Percentiles rank a stretch among this genome's conserved stretches.
phyloP scores from a whole-genome alignment of 176 grass and related monocot species.

The Aegilops tauschii region DNA sequence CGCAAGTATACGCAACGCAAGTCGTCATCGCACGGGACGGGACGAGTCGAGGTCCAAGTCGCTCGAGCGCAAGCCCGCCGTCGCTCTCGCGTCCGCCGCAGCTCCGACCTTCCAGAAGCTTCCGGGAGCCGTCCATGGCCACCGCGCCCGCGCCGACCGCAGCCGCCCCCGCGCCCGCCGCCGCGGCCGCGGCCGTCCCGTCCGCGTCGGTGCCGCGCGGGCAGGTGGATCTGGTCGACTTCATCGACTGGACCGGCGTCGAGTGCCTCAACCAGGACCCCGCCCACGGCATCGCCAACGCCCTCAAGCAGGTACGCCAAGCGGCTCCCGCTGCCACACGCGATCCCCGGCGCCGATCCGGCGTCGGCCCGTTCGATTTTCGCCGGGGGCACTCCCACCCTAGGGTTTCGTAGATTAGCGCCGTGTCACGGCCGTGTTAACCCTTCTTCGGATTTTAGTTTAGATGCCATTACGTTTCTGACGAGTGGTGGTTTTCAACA shows the following conservation, averaged over 20 bases:
- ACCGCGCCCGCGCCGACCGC: constrained; percentile 13
- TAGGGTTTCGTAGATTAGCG: constrained; percentile 30
- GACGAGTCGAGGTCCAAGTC: neutral
- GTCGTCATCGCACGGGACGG: neutral
- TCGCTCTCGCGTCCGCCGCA: neutral
- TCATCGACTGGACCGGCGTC: constrained; percentile 95
- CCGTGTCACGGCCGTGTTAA: neutral
- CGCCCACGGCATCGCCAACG: constrained; percentile 61
- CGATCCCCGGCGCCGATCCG: neutral
- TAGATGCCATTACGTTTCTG: neutral
- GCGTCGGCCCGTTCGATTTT: neutral
- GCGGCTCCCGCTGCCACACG: too few species aligned
- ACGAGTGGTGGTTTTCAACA: constrained; percentile 36
- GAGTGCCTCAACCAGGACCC: constrained; percentile 97
- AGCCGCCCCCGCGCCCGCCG: neutral
- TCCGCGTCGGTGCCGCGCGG: constrained; percentile 34
- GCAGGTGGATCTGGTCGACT: constrained; percentile 97
- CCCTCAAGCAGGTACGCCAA: constrained; percentile 65
- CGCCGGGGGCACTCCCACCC: neutral
- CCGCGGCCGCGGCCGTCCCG: neutral
- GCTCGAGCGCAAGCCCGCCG: neutral
- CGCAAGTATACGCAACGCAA: neutral
- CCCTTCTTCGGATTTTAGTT: neutral
- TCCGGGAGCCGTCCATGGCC: constrained; percentile 38
- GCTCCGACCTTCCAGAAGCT: constrained; percentile 39